Evolutionary conservation across 257 asterid genomes (phyloP).

Genomic region (Anisodus acutangulus): DNA sequence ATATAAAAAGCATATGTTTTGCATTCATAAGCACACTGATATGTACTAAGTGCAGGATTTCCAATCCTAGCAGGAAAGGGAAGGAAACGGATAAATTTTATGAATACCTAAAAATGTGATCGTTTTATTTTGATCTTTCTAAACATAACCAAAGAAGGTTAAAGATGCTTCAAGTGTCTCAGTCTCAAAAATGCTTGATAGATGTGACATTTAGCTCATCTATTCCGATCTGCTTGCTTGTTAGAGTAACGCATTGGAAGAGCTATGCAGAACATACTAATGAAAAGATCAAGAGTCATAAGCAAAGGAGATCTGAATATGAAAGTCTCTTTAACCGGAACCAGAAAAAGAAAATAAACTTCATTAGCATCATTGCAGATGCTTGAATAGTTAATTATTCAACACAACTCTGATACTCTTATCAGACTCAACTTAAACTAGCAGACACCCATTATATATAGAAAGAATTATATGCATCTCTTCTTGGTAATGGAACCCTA

Average conservation of each 20-base stretch:
- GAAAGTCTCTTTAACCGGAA: not conserved
- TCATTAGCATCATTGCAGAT: slow-evolving; percentile 15
- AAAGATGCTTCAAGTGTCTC: no score
- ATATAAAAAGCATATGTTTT: not conserved
- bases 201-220: no score
- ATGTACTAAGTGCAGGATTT: no score
- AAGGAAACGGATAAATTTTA: no score
- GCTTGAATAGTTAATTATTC: not conserved
- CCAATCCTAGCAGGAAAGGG: no score
- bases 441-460: not conserved
- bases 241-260: not conserved
- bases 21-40: not conserved
- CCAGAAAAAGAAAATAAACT: not conserved
- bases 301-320: not conserved
- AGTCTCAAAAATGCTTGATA: no score
- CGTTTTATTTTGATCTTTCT: no score
- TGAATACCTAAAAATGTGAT: no score
- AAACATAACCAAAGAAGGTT: no score
- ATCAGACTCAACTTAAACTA: not conserved
- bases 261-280: not conserved
- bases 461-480: not conserved
- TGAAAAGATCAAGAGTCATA: not conserved
- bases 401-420: not conserved
- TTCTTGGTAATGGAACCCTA: not conserved
- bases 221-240: not conserved